Conservation (phyloP, 345 rosid genomes). For the Triadica sebifera region DNA sequence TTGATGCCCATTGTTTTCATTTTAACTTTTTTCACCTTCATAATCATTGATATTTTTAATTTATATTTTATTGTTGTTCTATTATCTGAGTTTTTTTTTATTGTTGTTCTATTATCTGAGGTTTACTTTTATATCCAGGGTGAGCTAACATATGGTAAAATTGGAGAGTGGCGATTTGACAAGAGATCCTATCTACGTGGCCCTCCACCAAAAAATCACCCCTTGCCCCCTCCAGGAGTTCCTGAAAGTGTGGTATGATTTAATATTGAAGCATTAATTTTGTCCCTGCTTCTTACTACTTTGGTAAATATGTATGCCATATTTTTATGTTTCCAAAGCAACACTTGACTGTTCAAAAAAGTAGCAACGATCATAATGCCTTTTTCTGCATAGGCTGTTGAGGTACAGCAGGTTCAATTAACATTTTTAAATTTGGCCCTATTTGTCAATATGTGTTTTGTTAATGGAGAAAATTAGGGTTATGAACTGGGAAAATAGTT, state of each 20-base stretch:
- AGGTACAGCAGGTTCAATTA: too few relatives aligned
- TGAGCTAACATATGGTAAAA: slow-evolving; percentile 74
- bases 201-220: slow-evolving; percentile 67
- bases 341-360: too few relatives aligned
- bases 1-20: too few relatives aligned
- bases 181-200: slow-evolving; percentile 74
- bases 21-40: not conserved
- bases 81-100: not conserved
- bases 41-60: not conserved
- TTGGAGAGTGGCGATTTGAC: slow-evolving; percentile 94
- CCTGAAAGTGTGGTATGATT: slow-evolving; percentile 93
- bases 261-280: not conserved
- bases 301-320: not conserved
- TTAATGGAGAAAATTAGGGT: not conserved
- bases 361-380: too few relatives aligned
- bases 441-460: not conserved
- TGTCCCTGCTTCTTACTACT: not conserved
- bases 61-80: not conserved
- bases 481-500: not conserved
- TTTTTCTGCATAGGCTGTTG: too few relatives aligned
- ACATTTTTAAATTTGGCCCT: too few relatives aligned
- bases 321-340: too few relatives aligned
- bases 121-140: slow-evolving; percentile 42
- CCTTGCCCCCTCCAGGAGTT: slow-evolving; percentile 84
- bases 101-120: not conserved